phyloP scores from a whole-genome alignment of 495 filamentous ascomycete genomes.

The Penicillium antarcticum region DNA sequence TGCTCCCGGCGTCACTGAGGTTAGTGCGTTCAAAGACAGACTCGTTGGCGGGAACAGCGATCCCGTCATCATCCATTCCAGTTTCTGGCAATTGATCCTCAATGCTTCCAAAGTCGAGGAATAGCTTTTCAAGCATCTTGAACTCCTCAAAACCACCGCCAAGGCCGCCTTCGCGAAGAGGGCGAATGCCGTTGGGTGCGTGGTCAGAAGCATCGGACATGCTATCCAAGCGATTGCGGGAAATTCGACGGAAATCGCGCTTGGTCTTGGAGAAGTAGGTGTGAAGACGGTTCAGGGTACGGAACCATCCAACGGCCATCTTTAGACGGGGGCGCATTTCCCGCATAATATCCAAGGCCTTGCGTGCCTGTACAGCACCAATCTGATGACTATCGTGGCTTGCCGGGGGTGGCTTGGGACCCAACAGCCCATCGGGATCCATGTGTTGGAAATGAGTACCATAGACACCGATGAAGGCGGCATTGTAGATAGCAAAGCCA shows the following conservation, averaged over 20 bases:
- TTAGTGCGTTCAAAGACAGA: constrained; percentile 31
- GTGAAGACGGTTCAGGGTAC: constrained; percentile 64
- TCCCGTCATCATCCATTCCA: constrained; percentile 32
- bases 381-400: constrained; percentile 29
- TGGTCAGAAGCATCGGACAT: constrained; percentile 34
- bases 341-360: constrained; percentile 50
- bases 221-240: constrained; percentile 35
- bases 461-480: constrained; percentile 70
- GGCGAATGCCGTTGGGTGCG: constrained; percentile 37
- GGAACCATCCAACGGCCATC: constrained; percentile 70
- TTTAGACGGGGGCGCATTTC: constrained; percentile 65
- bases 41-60: constrained; percentile 19
- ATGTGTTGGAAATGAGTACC: constrained; percentile 72
- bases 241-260: constrained; percentile 54
- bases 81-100: constrained; percentile 42
- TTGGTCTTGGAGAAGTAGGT: constrained; percentile 64
- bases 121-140: constrained; percentile 54
- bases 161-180: constrained; percentile 47
- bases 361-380: constrained; percentile 41
- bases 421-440: constrained; percentile 65
- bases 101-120: constrained; percentile 54
- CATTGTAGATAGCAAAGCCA: constrained; percentile 78
- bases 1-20: constrained; percentile 41
- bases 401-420: constrained; percentile 16
- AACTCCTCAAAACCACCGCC: constrained; percentile 73